Percentiles rank a stretch among this genome's conserved stretches.
phyloP scores from a whole-genome alignment of 2,329 filamentous ascomycete genomes.

The Fusarium sp. region DNA sequence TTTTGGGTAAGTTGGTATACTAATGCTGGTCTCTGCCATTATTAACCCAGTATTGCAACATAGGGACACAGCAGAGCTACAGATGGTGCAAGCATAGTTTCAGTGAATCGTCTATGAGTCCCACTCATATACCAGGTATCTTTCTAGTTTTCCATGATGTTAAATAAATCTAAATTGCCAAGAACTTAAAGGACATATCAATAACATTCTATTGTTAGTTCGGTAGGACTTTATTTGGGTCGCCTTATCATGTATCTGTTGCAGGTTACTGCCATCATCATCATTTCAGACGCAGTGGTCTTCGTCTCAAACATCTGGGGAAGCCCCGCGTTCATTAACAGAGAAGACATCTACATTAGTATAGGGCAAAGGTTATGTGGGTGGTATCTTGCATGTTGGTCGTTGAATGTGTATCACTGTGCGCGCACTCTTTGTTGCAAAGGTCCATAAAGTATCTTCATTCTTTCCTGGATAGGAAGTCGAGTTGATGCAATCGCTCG shows the following conservation, averaged over 20 bases:
- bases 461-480: neutral
- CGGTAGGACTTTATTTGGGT: neutral
- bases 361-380: neutral
- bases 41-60: too few relatives aligned
- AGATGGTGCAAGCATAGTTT: neutral
- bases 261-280: neutral
- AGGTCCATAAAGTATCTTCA: neutral
- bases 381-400: neutral
- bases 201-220: neutral
- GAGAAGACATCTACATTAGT: neutral
- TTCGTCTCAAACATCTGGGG: neutral
- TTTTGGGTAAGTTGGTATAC: too few relatives aligned
- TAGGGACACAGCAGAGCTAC: too few relatives aligned
- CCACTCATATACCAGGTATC: neutral
- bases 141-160: neutral
- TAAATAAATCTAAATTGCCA: neutral
- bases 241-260: neutral
- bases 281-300: neutral
- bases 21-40: too few relatives aligned
- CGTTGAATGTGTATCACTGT: rapidly evolving
- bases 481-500: rapidly evolving
- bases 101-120: neutral
- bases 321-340: rapidly evolving
- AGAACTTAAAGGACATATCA: neutral
- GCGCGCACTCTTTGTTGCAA: neutral